Base-by-base conservation (phyloP, 2,329 filamentous ascomycete species). In the Penicillium sp. region DNA sequence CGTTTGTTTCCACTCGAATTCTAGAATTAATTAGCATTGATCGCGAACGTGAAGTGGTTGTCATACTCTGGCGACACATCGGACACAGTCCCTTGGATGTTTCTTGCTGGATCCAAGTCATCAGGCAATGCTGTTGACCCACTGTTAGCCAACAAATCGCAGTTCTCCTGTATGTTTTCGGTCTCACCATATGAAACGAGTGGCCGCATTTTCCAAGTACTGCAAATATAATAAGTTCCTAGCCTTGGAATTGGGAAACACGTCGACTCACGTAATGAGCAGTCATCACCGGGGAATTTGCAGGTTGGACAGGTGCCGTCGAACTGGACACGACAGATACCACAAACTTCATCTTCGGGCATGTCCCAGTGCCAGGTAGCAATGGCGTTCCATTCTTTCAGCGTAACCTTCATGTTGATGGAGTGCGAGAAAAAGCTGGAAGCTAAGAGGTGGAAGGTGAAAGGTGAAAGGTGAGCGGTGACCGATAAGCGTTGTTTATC, bases 351-450 rank as follows among this genome's bases (percentile, higher is more conserved):
- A 74, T 96, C 92, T 63, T 95, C 90, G 23, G 92, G 90, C 65
- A 97, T 88, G 69, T 97, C 89, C 93, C 93, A 98, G 57, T 89
- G 85, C 93, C 93, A 98, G 47, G 90, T 92, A 15, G 93, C 93
- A 55, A 98, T 89, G 3, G 90, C 88, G 64, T 93, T 87, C 89
- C 92, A 97, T 67, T 89, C 82, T 65, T 86, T 88, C 73, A 97
- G 93, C 42, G 84, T 93, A 75, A 97, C 89, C 74, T 95, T 97
- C 93, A 98, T 98, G 46, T 45, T 68, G 57, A 46, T 42, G 38
- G 20, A 31, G 18, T 23, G 25, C 6, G 41, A 32, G 29, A 25
- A 46, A 37, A 33, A 33, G 29, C 15, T 31, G 8, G 38, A 25
- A 5, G n/a, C n/a, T n/a, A n/a, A n/a, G n/a, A n/a, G 29, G 20